Base-by-base conservation (phyloP, 2,329 filamentous ascomycete species). In the Fusarium ambrosium region DNA sequence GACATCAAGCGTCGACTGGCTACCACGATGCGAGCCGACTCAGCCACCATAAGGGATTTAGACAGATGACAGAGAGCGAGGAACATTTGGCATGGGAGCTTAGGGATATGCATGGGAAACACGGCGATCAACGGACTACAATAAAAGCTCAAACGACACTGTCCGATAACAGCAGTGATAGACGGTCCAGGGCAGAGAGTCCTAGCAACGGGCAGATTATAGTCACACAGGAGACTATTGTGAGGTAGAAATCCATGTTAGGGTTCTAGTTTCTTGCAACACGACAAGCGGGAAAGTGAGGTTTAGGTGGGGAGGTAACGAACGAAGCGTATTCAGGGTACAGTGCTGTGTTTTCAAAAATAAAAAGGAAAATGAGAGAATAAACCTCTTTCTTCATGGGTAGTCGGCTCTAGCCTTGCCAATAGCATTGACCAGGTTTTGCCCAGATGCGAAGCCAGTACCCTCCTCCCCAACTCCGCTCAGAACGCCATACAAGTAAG, bases 401-500 rank as follows among this genome's bases (percentile, higher is more conserved):
- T 22, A 71, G 1, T 67, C 41, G 14, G 36, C 24, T 11, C 71
- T 36, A 1, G 34, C 55, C 32, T 43, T 69, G 3, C 64, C 53
- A n/a, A 69, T 32, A 11, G 29, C 60, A 4, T 51, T 48, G 11
- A 58, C 58, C 27, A 72, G 34, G 27, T 39, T 43, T 2, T 16
- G 2, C 1, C 70, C 70, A 41, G 65, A 34, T n/a, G 22, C 43
- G 37, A 69, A 74, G 0, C 29, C 61, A 14, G n/a, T 41, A 6
- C 14, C 10, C 0, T 2, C 13, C 14, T 18, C 16, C 7, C 66
- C 39, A 20, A 39, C 34, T 18, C 13, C 27, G 5, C 62, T 74
- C 9, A 36, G 9, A 4, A 64, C 27, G 1, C 48, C 71, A 16
- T 74, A 72, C 2, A 56, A 32, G 51, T 65, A 74, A 18, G 41